phyloP scores from a whole-genome alignment of 257 asterid species.

The Agastache rugosa region DNA sequence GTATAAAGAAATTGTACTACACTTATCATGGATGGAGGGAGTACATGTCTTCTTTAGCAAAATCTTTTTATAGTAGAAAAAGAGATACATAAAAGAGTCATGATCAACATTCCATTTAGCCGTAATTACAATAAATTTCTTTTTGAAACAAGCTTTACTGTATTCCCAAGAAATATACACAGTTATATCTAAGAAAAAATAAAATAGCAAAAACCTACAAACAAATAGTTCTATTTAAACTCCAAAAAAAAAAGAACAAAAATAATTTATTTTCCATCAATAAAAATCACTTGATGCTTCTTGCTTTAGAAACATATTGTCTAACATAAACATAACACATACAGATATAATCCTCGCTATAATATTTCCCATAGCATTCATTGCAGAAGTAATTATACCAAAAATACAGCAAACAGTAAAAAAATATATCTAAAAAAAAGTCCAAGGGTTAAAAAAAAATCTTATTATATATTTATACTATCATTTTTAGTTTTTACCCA shows the following conservation, averaged over 20 bases:
- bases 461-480: too few relatives aligned
- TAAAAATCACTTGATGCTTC: neutral
- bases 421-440: neutral
- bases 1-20: too few relatives aligned
- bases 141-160: neutral
- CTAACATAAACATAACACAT: neutral
- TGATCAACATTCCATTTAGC: neutral
- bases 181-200: too few relatives aligned
- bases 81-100: neutral
- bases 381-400: neutral
- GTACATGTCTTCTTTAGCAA: too few relatives aligned
- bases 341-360: neutral
- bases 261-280: neutral
- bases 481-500: neutral
- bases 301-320: neutral
- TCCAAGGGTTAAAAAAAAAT: neutral
- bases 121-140: neutral
- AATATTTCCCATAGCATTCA: neutral
- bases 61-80: too few relatives aligned
- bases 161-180: neutral
- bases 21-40: too few relatives aligned
- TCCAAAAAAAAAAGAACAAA: neutral
- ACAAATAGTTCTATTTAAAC: neutral
- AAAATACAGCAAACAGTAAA: neutral
- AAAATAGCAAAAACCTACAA: too few relatives aligned